A percentile compares a stretch with the other conserved stretches of the same genome.
Conservation (phyloP, 225 moss, liverwort and hornwort genomes). For the Ulota crispa region DNA sequence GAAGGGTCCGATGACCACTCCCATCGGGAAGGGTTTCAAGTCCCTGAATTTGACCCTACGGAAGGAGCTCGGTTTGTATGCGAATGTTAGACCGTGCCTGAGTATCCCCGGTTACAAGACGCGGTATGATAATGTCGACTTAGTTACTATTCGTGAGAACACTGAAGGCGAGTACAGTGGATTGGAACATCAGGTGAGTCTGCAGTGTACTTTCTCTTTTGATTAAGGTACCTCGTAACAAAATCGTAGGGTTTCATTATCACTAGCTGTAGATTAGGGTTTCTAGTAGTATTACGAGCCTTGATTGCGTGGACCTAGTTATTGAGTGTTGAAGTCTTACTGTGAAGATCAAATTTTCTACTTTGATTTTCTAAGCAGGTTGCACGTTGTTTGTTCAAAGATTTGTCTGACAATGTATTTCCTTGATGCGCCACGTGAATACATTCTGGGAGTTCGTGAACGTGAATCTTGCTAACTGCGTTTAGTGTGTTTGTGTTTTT, state of each 20-base stretch:
- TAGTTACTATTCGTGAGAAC: slow-evolving; percentile 94
- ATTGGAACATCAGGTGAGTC: slow-evolving; percentile 91
- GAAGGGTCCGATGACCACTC: slow-evolving; percentile 98
- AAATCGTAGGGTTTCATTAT: neutral
- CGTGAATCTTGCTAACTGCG: neutral
- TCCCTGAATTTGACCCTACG: slow-evolving; percentile 82
- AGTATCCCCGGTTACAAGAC: slow-evolving; percentile 94
- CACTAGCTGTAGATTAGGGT: slow-evolving; percentile 19
- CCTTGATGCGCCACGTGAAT: neutral
- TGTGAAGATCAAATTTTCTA: neutral
- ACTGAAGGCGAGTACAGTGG: slow-evolving; percentile 99
- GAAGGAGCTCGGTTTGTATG: slow-evolving; percentile 92
- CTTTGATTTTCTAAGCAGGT: neutral
- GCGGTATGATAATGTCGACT: slow-evolving; percentile 92
- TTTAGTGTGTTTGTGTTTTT: neutral
- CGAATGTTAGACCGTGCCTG: slow-evolving; percentile 92
- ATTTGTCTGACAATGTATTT: neutral
- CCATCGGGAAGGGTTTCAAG: slow-evolving; percentile 96
- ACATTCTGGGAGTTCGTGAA: neutral
- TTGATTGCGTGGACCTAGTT: slow-evolving; percentile 1
- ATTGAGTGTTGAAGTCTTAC: neutral
- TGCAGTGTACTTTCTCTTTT: neutral
- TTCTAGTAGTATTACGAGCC: neutral
- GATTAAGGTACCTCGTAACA: neutral
- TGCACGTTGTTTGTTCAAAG: neutral